Evolutionary conservation across 805 yeast genomes (phyloP).

Genomic region (Starmerella geochares): DNA sequence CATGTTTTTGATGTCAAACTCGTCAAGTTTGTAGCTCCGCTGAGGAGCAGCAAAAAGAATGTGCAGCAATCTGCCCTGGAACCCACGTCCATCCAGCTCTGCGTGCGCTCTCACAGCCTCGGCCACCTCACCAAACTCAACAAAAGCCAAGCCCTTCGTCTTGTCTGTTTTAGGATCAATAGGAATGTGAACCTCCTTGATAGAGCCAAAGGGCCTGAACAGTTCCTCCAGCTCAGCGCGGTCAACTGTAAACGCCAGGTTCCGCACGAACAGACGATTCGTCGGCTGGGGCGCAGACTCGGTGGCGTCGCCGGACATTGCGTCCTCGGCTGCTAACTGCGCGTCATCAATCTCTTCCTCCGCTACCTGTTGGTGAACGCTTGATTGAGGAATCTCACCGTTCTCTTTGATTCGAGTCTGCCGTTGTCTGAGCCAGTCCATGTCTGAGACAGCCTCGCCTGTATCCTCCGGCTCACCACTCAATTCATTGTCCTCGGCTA

Average conservation of each 20-base stretch:
- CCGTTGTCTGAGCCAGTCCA: constrained; percentile 77
- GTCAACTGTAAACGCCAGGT: constrained; percentile 65
- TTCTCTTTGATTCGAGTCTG: constrained; percentile 57
- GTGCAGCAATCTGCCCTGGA: constrained; percentile 88
- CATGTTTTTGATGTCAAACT: constrained; percentile 78
- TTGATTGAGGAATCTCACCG: constrained; percentile 18
- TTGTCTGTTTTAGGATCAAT: constrained; percentile 79
- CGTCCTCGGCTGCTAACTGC: constrained; percentile 6
- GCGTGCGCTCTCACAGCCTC: constrained; percentile 70
- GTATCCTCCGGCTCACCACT: too few species aligned
- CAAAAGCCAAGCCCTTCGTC: constrained; percentile 87
- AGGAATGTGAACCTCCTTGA: constrained; percentile 88
- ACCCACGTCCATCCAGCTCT: constrained; percentile 72
- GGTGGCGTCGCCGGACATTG: too few species aligned
- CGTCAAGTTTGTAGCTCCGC: constrained; percentile 75
- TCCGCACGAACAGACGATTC: constrained; percentile 79
- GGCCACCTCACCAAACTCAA: constrained; percentile 54
- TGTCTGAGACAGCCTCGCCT: constrained; percentile 44
- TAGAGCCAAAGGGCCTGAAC: constrained; percentile 56
- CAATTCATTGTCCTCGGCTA: constrained; percentile 26
- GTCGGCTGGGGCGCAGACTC: constrained; percentile 35
- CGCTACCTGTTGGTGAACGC: too few species aligned
- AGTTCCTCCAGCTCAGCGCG: constrained; percentile 66
- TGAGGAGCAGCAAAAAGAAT: constrained; percentile 76
- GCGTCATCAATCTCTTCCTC: too few species aligned